Percentiles rank a stretch among this genome's conserved stretches.
Evolutionary conservation across 2,329 filamentous ascomycete species (phyloP).

Genomic region (Penicillium sp.): DNA sequence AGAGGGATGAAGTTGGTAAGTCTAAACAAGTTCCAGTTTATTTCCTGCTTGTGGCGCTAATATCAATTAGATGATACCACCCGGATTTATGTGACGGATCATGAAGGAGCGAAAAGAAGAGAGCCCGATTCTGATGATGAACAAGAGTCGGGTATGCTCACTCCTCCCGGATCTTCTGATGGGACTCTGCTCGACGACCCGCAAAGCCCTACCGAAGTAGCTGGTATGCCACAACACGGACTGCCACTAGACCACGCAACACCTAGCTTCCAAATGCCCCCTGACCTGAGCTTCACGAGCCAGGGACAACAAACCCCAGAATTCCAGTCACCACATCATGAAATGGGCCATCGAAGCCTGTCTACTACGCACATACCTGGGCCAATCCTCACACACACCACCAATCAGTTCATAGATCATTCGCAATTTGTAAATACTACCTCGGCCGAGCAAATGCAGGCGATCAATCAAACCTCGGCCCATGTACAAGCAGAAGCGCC

Average conservation of each 20-base stretch:
- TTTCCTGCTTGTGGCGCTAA: neutral
- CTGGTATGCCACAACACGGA: constrained; percentile 18
- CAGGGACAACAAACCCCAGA: constrained; percentile 21
- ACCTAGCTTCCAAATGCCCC: constrained; percentile 27
- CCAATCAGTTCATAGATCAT: constrained; percentile 26
- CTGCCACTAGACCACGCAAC: constrained; percentile 20
- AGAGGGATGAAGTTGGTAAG: constrained; percentile 40
- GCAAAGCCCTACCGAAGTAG: constrained; percentile 21
- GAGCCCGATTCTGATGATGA: constrained; percentile 25
- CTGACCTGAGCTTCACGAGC: constrained; percentile 27
- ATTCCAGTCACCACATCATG: constrained; percentile 13
- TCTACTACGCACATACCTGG: constrained; percentile 23
- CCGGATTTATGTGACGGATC: constrained; percentile 36
- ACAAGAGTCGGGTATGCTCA: constrained; percentile 21
- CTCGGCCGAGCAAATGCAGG: constrained; percentile 19
- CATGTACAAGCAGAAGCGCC: constrained; percentile 20
- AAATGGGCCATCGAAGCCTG: constrained; percentile 24
- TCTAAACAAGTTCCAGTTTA: neutral
- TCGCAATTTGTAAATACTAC: constrained; percentile 22
- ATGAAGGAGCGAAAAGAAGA: constrained; percentile 30
- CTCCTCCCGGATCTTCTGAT: constrained; percentile 16
- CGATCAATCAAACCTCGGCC: constrained; percentile 18
- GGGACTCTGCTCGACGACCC: constrained; percentile 24
- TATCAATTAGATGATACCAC: constrained; percentile 27
- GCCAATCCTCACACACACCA: constrained; percentile 27